phyloP scores from a whole-genome alignment of 23 red algal genomes.

The Gracilaria domingensis region DNA sequence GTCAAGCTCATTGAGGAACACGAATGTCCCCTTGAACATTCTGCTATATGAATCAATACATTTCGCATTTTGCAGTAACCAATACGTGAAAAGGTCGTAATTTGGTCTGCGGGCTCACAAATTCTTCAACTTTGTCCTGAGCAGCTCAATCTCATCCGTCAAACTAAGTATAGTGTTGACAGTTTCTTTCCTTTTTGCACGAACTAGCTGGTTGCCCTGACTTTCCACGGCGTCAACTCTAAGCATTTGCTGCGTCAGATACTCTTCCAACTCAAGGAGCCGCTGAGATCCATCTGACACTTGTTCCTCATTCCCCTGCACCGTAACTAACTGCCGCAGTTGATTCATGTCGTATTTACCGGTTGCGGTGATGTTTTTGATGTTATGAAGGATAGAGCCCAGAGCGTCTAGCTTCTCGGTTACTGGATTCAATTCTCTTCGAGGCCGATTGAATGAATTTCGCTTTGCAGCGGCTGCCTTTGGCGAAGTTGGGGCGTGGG shows the following conservation, averaged over 20 bases:
- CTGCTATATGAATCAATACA: too few species aligned
- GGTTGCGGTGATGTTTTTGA: slow-evolving; percentile 11
- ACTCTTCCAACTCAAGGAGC: slow-evolving; percentile 70
- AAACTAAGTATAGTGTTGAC: slow-evolving; percentile 60
- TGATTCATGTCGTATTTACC: slow-evolving; percentile 60
- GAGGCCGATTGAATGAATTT: not conserved
- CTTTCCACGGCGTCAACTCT: slow-evolving; percentile 72
- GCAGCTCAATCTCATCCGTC: slow-evolving; percentile 60
- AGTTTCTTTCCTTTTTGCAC: slow-evolving; percentile 59
- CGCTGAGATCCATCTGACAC: slow-evolving; percentile 21
- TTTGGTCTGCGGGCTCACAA: slow-evolving; percentile 9
- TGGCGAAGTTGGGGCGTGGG: not conserved
- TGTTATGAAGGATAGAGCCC: slow-evolving; percentile 3
- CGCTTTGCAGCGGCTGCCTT: not conserved
- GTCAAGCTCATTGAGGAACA: too few species aligned
- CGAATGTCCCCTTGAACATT: too few species aligned
- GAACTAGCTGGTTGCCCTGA: slow-evolving; percentile 47
- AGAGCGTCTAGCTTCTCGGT: slow-evolving; percentile 11
- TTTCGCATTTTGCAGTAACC: not conserved
- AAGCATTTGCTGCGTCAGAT: slow-evolving; percentile 76
- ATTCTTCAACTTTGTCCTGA: slow-evolving; percentile 41
- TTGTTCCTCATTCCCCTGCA: not conserved
- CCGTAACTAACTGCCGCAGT: not conserved
- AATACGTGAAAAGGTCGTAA: too few species aligned
- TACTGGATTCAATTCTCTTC: slow-evolving; percentile 7